A percentile compares a stretch with the other conserved stretches of the same genome.
These are phyloP conservation scores for Crotalaria pallida DNA, from an alignment of 306 rosid species.

Conservation along the genomic window DNA sequence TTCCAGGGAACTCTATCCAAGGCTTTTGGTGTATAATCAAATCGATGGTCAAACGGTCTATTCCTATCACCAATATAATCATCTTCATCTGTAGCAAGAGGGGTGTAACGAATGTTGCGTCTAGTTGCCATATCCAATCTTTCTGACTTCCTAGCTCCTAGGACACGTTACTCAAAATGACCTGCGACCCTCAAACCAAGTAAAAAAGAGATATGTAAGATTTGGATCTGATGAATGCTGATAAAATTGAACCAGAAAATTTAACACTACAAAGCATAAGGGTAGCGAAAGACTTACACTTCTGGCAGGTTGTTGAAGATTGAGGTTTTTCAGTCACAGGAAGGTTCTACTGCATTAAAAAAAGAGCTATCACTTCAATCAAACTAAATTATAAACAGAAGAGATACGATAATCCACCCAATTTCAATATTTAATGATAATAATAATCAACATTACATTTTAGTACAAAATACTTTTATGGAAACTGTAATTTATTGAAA, in stretches of 20 bases:
- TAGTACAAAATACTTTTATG: background rate
- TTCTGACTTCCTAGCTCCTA: background rate
- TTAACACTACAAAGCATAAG: background rate
- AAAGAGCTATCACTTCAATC: background rate
- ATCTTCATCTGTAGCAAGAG: conserved; percentile 62
- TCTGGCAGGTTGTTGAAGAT: conserved; percentile 2
- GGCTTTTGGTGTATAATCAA: conserved; percentile 73
- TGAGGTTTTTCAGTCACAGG: background rate
- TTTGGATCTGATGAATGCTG: conserved; percentile 2
- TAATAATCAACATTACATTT: background rate
- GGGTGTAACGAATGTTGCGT: conserved; percentile 56
- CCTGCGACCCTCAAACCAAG: background rate
- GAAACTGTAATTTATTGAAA: conserved; percentile 5
- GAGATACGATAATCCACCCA: background rate
- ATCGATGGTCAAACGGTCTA: conserved; percentile 68
- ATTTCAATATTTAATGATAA: background rate
- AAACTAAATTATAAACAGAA: background rate
- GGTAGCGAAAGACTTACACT: conserved; percentile 10
- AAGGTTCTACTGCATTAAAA: background rate
- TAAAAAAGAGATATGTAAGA: background rate
- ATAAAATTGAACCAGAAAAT: conserved; percentile 10
- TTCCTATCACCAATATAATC: conserved; percentile 26
- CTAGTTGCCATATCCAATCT: conserved; percentile 54
- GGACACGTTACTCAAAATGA: background rate
- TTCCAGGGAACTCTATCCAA: conserved; percentile 92